Evolutionary conservation across 768 basidiomycete genomes (phyloP).

Genomic region (Suillus plorans): DNA sequence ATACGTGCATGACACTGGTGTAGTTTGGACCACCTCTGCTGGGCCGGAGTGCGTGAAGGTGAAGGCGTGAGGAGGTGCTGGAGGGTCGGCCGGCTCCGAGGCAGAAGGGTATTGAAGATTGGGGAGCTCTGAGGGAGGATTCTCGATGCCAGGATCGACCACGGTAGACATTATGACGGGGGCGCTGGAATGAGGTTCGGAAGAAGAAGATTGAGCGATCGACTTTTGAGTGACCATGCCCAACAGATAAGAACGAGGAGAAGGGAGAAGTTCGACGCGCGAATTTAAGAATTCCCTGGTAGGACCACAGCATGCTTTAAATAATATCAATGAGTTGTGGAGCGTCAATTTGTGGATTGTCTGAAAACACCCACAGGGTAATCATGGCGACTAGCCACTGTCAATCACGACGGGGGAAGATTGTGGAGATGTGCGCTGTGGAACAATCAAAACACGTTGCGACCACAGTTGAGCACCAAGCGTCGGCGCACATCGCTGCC

Average conservation of each 20-base stretch:
- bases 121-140: neutral
- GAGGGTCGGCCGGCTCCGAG: neutral
- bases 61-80: neutral
- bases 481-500: neutral
- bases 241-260: neutral
- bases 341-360: neutral
- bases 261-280: neutral
- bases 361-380: neutral
- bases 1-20: neutral
- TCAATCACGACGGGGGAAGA: neutral
- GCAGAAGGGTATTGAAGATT: neutral
- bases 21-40: neutral
- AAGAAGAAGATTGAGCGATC: slow-evolving; percentile 4
- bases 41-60: neutral
- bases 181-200: neutral
- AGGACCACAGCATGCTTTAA: neutral
- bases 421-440: neutral
- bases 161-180: neutral
- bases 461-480: neutral
- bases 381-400: neutral
- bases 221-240: slow-evolving; percentile 10
- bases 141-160: too few relatives aligned
- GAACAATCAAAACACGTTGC: neutral
- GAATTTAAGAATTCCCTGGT: neutral
- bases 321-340: slow-evolving; percentile 7